Conservation (phyloP, 495 filamentous ascomycete genomes). For the Penicillium flavigenum region DNA sequence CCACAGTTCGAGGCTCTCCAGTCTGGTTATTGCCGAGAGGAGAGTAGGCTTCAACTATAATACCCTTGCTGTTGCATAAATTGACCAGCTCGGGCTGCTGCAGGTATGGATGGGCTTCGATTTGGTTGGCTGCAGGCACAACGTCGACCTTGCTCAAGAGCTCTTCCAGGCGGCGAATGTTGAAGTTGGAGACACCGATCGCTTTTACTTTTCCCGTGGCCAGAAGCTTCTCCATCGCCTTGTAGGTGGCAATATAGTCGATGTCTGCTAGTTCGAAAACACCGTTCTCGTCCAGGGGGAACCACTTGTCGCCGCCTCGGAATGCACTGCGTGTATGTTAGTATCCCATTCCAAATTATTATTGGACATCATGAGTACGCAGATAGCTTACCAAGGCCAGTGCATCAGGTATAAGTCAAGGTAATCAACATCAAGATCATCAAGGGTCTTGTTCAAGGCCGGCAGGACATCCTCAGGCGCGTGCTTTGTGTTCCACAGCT, state of each 20-base stretch:
- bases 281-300: conserved; percentile 44
- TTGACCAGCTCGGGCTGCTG: conserved; percentile 50
- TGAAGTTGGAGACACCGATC: conserved; percentile 62
- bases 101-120: conserved; percentile 64
- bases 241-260: conserved; percentile 62
- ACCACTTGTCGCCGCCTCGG: conserved; percentile 32
- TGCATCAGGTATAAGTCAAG: conserved; percentile 72
- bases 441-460: conserved; percentile 51
- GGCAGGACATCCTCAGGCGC: conserved; percentile 36
- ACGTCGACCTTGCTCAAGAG: conserved; percentile 37
- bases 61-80: conserved; percentile 49
- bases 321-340: conserved; percentile 22
- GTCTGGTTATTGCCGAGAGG: conserved; percentile 53
- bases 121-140: conserved; percentile 56
- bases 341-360: not conserved
- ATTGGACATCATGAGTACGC: too few species aligned
- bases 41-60: conserved; percentile 60
- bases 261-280: conserved; percentile 36
- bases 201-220: conserved; percentile 54
- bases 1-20: conserved; percentile 39
- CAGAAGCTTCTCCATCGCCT: conserved; percentile 59
- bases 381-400: conserved; percentile 55
- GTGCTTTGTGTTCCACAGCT: conserved; percentile 53
- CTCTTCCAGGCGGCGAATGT: conserved; percentile 43
- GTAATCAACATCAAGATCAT: conserved; percentile 63